These are phyloP conservation scores for Kurtzmaniella fragi DNA, from an alignment of 805 yeast species.

Conservation along the genomic window DNA sequence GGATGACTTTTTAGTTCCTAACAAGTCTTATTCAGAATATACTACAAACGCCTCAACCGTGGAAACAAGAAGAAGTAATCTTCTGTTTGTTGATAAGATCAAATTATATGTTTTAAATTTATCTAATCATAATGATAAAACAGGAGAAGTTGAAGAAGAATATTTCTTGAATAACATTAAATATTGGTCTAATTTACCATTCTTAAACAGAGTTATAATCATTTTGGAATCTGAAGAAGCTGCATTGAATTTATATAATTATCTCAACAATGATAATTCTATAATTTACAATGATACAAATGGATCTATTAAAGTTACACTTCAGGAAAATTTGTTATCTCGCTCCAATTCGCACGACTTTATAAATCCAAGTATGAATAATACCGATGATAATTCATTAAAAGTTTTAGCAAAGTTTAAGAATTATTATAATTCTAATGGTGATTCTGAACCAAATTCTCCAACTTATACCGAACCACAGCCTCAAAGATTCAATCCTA, in stretches of 20 bases:
- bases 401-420: constrained; percentile 23
- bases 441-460: constrained; percentile 3
- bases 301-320: constrained; percentile 18
- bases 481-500: constrained; percentile 26
- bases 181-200: constrained; percentile 37
- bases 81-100: constrained; percentile 32
- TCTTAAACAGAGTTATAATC: constrained; percentile 30
- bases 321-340: constrained; percentile 35
- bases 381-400: constrained; percentile 13
- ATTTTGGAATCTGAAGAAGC: constrained; percentile 27
- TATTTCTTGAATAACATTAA: constrained; percentile 21
- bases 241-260: constrained; percentile 20
- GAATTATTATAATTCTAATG: constrained; percentile 10
- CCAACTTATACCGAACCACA: constrained; percentile 27
- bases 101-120: constrained; percentile 26
- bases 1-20: constrained; percentile 22
- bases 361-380: constrained; percentile 9
- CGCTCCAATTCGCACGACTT: constrained; percentile 26
- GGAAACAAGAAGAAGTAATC: constrained; percentile 2
- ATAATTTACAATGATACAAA: constrained; percentile 8
- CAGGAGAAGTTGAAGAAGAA: constrained; percentile 12
- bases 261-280: constrained; percentile 10
- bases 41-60: neutral
- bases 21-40: constrained; percentile 3
- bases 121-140: constrained; percentile 8